Base-by-base conservation (phyloP, 1,284 basidiomycete species). In the Mycena sp. region DNA sequence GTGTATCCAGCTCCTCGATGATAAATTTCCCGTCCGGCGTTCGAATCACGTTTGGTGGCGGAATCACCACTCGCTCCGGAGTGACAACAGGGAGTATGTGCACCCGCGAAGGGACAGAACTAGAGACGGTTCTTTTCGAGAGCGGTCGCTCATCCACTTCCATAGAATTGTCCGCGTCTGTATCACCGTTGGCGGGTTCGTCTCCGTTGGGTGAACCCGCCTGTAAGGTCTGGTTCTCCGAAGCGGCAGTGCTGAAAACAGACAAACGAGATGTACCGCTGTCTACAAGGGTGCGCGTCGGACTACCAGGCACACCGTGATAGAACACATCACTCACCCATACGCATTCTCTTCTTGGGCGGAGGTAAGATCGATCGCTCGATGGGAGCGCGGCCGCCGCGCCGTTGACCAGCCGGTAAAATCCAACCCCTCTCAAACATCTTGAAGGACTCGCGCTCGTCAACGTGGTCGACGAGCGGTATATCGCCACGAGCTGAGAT, bases 371-470 rank as follows among this genome's bases (percentile, higher is more conserved):
- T 57, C 16, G 73, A 74, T 40, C 78, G 78, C 44, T 87, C 84
- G 9, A 81, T 66, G 9, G 79, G 74, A 25, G 78, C 74, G 25
- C 85, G 81, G 17, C 84, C 87, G 49, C 83, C 84, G 37, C 88
- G 82, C 69, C 87, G 86, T 45, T 86, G 84, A 29, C 90, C 93
- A 10, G 87, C 69, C 10, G 94, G 93, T 17, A 97, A 78, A 17
- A 97, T 94, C 95, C 95, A 98, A 2, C 95, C 95, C 21, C 83
- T 80, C 67, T 98, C 90, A 78, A 97, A 98, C 77, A 90, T 80
- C 72, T 82, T 86, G 82, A 97, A 98, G 38, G 91, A 91, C 58
- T 87, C 86, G 66, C 86, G 83, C 46, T 84, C 83, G 71, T 90
- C 91, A 23, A 98, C 87, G 41, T 88, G 81, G 7, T 89, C 83